Conservation (phyloP, 2,329 filamentous ascomycete genomes). For the Fusarium nanum region DNA sequence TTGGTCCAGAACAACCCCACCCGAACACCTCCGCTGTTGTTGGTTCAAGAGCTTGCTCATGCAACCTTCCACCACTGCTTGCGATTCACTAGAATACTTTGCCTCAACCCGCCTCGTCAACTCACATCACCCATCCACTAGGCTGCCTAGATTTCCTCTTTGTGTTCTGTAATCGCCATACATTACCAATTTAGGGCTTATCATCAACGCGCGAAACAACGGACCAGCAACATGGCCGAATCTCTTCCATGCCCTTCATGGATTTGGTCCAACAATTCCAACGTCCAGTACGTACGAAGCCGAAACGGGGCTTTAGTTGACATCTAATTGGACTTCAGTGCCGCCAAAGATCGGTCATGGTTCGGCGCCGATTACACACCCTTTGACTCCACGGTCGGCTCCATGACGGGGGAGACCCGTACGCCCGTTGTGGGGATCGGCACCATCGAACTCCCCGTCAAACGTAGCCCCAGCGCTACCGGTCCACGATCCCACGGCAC, state of each 20-base stretch:
- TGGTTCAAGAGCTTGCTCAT: too few relatives aligned
- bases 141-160: too few relatives aligned
- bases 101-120: too few relatives aligned
- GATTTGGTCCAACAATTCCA: background rate
- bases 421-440: background rate
- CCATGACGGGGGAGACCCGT: too few relatives aligned
- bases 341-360: background rate
- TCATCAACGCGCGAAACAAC: accelerated
- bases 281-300: background rate
- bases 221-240: background rate
- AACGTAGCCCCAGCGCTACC: accelerated
- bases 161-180: too few relatives aligned
- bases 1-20: too few relatives aligned
- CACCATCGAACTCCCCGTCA: background rate
- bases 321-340: background rate
- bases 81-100: too few relatives aligned
- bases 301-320: background rate
- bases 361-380: background rate
- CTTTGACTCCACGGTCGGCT: background rate
- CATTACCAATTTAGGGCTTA: too few relatives aligned
- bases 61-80: too few relatives aligned
- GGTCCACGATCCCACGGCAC: background rate
- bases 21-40: too few relatives aligned
- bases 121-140: too few relatives aligned
- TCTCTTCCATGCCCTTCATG: background rate